Base-by-base conservation (phyloP, 768 basidiomycete species). In the Neoboletus magnificus region DNA sequence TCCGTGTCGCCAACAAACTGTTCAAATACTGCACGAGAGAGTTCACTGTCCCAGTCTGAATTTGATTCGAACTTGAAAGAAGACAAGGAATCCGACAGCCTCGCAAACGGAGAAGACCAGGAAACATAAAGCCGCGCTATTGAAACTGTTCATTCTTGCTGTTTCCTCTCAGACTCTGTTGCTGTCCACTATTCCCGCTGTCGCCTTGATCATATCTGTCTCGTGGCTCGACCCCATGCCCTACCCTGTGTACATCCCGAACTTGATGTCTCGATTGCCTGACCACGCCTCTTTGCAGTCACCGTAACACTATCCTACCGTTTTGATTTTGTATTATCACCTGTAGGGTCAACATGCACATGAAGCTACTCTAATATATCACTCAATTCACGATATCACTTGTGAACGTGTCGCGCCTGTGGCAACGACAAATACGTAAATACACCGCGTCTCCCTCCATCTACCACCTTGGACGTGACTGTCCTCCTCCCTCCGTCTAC, bases 1-100 rank as follows among this genome's bases (percentile, higher is more conserved):
- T 89, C 87, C 27, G 77, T 86, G 56, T 91, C 88, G 18, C 89
- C 89, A n/a, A 89, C 85, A 25, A 87, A 84, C 60, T 79, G 82
- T 9, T 79, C 79, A 40, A 85, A 82, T 63, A 81, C 86, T 1
- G 77, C 83, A 52, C 87, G 86, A 68, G 89, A 91, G 62, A 76
- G 77, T 47, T 72, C 75, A 6, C 58, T 79, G 41, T 72, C 72
- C 3, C 65, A 72, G 4, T 68, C 65, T 13, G 64, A 64, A 30
- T 54, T 50, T 5, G 66, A 66, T n/a, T 42, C 49, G 12, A 57
- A 40, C 20, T 10, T 52, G 50, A 67, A 58, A 42, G 68, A 65
- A 32, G 60, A 62, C 37, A 54, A 51, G 47, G 59, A 54, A 27
- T 37, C 20, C 45, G 57, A 55, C 18, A 40, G 20, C 45, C 42